These are phyloP conservation scores for Sphaerosporella brunnea DNA, from an alignment of 495 filamentous ascomycete species.

Conservation along the genomic window DNA sequence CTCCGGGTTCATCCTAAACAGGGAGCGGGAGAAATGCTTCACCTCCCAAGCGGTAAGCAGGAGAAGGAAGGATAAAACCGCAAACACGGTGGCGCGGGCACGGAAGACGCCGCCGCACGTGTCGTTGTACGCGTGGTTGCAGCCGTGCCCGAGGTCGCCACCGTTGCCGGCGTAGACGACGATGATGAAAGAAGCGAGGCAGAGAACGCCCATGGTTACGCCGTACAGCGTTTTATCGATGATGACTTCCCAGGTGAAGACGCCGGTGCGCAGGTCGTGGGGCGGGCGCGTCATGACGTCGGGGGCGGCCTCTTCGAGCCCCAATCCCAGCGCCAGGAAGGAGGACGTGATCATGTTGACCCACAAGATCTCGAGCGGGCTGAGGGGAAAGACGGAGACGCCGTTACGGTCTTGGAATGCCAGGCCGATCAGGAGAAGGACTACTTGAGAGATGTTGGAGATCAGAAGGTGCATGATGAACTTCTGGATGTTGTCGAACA, in stretches of 20 bases:
- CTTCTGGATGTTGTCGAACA: slow-evolving; percentile 59
- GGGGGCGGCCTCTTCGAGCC: slow-evolving; percentile 38
- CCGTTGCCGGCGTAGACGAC: slow-evolving; percentile 34
- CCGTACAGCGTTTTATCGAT: slow-evolving; percentile 42
- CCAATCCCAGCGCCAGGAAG: slow-evolving; percentile 41
- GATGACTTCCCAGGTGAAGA: slow-evolving; percentile 41
- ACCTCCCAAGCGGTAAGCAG: slow-evolving; percentile 43
- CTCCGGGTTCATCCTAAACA: slow-evolving; percentile 37
- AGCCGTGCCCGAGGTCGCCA: slow-evolving; percentile 33
- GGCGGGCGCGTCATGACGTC: slow-evolving; percentile 40
- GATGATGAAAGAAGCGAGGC: slow-evolving; percentile 35
- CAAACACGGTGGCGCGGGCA: slow-evolving; percentile 53
- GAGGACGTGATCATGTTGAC: slow-evolving; percentile 44
- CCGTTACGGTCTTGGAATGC: slow-evolving; percentile 35
- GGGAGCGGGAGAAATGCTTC: slow-evolving; percentile 36
- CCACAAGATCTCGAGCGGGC: slow-evolving; percentile 43
- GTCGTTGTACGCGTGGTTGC: slow-evolving; percentile 33
- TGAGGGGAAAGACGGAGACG: slow-evolving; percentile 39
- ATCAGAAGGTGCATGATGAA: slow-evolving; percentile 42
- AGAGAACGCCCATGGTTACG: slow-evolving; percentile 38
- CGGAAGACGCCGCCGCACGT: slow-evolving; percentile 38
- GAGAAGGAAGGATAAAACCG: slow-evolving; percentile 41
- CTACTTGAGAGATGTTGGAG: slow-evolving; percentile 41
- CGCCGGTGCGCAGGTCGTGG: slow-evolving; percentile 32
- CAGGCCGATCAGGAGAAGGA: slow-evolving; percentile 38